Evolutionary conservation across 2,329 filamentous ascomycete genomes (phyloP).

Genomic region (Epichloe hybrida): DNA sequence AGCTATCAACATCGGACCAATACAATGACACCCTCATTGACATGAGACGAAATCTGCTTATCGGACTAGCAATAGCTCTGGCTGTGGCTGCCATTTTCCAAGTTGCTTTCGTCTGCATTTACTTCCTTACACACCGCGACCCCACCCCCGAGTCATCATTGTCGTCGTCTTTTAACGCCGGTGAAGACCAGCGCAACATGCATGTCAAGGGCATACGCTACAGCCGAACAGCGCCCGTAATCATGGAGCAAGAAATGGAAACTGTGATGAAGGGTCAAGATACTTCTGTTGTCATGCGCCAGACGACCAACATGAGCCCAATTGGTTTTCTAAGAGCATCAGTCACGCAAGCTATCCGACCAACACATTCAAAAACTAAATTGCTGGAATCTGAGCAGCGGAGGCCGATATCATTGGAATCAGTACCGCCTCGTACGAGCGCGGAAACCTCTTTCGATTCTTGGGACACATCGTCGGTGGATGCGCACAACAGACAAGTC

Average conservation of each 20-base stretch:
- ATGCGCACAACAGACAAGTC: slow-evolving; percentile 45
- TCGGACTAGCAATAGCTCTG: slow-evolving; percentile 31
- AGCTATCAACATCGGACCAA: slow-evolving; percentile 12
- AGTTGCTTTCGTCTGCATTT: slow-evolving; percentile 32
- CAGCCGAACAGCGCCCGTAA: slow-evolving; percentile 27
- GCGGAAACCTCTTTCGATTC: slow-evolving; percentile 55
- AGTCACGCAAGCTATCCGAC: slow-evolving; percentile 34
- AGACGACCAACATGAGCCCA: slow-evolving; percentile 13
- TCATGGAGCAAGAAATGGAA: slow-evolving; percentile 18
- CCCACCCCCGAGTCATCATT: slow-evolving; percentile 7
- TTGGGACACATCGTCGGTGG: slow-evolving; percentile 61
- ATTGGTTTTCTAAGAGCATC: slow-evolving; percentile 21
- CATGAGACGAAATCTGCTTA: slow-evolving; percentile 21
- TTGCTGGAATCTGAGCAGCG: slow-evolving; percentile 33
- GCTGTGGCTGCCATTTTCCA: slow-evolving; percentile 33
- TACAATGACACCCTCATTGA: neutral
- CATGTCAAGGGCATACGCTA: slow-evolving; percentile 42
- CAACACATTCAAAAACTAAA: slow-evolving; percentile 42
- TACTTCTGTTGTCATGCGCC: slow-evolving; percentile 29
- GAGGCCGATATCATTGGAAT: slow-evolving; percentile 36
- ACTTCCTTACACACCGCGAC: slow-evolving; percentile 27
- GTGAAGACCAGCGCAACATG: slow-evolving; percentile 9
- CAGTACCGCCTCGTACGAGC: slow-evolving; percentile 22
- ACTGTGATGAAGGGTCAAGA: slow-evolving; percentile 23
- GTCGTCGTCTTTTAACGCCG: slow-evolving; percentile 16